A percentile compares a stretch with the other conserved stretches of the same genome.
These are phyloP conservation scores for Pisolithus tinctorius DNA, from an alignment of 768 basidiomycete genomes.

Conservation along the genomic window DNA sequence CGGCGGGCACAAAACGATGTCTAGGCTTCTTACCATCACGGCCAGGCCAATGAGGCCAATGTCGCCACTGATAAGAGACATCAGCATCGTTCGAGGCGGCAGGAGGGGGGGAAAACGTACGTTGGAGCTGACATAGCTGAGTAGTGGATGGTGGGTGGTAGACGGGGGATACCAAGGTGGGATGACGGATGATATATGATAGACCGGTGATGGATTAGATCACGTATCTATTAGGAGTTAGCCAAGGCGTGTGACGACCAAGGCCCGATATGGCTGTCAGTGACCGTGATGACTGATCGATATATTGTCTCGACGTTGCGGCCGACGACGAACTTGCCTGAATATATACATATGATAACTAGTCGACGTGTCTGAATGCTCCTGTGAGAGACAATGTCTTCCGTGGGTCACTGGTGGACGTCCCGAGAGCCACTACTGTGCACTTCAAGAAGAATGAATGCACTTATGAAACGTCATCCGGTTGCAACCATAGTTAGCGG, in stretches of 20 bases:
- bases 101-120: slow-evolving; percentile 35
- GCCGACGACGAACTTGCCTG: no score
- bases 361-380: no score
- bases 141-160: slow-evolving; percentile 26
- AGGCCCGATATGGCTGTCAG: no score
- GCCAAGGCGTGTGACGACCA: neutral
- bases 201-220: slow-evolving; percentile 26
- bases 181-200: slow-evolving; percentile 23
- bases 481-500: no score
- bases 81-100: slow-evolving; percentile 15
- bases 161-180: slow-evolving; percentile 26
- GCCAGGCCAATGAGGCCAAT: slow-evolving; percentile 98
- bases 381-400: no score
- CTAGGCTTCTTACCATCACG: slow-evolving; percentile 74
- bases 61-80: slow-evolving; percentile 62
- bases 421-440: no score
- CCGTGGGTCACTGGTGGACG: no score
- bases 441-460: no score
- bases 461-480: no score
- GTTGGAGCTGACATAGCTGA: slow-evolving; percentile 38
- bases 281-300: no score
- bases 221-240: slow-evolving; percentile 7
- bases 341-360: no score
- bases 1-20: slow-evolving; percentile 9
- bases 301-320: no score